Conservation (phyloP, 2,329 filamentous ascomycete genomes). For the Fusarium heterosporum region DNA sequence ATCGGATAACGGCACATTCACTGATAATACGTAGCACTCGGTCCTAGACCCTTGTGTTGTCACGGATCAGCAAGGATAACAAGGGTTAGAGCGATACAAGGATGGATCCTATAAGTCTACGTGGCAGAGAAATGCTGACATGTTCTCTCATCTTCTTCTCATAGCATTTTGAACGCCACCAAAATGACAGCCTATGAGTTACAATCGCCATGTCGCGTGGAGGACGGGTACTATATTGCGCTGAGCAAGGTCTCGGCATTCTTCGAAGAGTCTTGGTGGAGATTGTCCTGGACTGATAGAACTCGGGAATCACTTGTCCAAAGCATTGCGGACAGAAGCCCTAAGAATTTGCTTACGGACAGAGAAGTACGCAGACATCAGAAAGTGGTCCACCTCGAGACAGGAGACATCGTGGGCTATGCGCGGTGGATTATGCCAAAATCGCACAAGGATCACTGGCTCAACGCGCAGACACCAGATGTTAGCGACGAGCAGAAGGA, state of each 20-base stretch:
- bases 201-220: constrained; percentile 10
- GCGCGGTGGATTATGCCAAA: constrained; percentile 33
- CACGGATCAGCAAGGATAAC: neutral
- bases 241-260: constrained; percentile 38
- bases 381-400: constrained; percentile 30
- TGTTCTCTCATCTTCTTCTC: neutral
- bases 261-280: constrained; percentile 41
- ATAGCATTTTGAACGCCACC: neutral
- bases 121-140: neutral
- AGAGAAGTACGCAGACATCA: constrained; percentile 38
- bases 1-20: neutral
- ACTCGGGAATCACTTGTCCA: constrained; percentile 29
- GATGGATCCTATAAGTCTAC: neutral
- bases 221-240: constrained; percentile 25
- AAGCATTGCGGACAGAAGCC: constrained; percentile 20
- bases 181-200: constrained; percentile 10
- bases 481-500: constrained; percentile 8
- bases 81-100: neutral
- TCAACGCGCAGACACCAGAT: constrained; percentile 31
- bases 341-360: constrained; percentile 31
- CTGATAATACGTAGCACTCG: neutral
- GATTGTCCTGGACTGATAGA: constrained; percentile 20
- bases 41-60: neutral
- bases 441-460: constrained; percentile 17
- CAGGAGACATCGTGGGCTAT: constrained; percentile 43